These are phyloP conservation scores for Ophiostoma angusticollis DNA, from an alignment of 2,329 filamentous ascomycete species.

Conservation along the genomic window DNA sequence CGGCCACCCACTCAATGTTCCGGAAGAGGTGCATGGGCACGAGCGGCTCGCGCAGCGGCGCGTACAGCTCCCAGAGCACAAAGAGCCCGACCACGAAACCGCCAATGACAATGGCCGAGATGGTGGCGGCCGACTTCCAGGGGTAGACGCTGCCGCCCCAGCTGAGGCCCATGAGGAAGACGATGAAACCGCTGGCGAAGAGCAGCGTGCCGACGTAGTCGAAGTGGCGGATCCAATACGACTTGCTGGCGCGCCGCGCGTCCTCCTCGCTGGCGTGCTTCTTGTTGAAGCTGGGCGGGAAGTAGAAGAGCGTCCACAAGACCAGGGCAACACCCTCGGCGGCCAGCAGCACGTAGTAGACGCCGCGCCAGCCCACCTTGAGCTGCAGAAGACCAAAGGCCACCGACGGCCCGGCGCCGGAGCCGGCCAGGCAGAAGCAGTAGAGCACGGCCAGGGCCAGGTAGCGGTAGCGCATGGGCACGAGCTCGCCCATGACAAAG, in stretches of 20 bases:
- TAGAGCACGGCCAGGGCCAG: conserved; percentile 10
- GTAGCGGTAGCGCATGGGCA: conserved; percentile 14
- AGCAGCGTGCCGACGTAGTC: conserved; percentile 37
- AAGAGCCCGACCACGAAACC: conserved; percentile 12
- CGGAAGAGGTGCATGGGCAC: conserved; percentile 24
- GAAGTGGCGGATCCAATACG: conserved; percentile 18
- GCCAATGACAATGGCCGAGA: conserved; percentile 11
- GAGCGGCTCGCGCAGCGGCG: conserved; percentile 19
- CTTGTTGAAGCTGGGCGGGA: conserved; percentile 12
- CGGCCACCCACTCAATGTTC: conserved; percentile 19
- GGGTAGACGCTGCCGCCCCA: conserved; percentile 27
- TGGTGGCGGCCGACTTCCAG: conserved; percentile 27
- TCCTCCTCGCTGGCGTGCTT: conserved; percentile 11
- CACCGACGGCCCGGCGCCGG: conserved; percentile 12
- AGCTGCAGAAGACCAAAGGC: conserved; percentile 11
- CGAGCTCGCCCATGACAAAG: conserved; percentile 15
- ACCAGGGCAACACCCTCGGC: conserved; percentile 11
- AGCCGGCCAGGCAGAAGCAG: conserved; percentile 10
- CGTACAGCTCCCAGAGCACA: conserved; percentile 21
- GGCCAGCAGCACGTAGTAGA: conserved; percentile 13
- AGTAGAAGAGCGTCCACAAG: conserved; percentile 13
- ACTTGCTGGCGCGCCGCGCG: too few relatives aligned
- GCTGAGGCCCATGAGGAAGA: conserved; percentile 35
- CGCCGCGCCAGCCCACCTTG: conserved; percentile 13
- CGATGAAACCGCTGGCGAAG: conserved; percentile 32